Evolutionary conservation across 345 rosid genomes (phyloP), one percentile per base, ranked within the genome.

Genomic region (Brassica carinata): DNA sequence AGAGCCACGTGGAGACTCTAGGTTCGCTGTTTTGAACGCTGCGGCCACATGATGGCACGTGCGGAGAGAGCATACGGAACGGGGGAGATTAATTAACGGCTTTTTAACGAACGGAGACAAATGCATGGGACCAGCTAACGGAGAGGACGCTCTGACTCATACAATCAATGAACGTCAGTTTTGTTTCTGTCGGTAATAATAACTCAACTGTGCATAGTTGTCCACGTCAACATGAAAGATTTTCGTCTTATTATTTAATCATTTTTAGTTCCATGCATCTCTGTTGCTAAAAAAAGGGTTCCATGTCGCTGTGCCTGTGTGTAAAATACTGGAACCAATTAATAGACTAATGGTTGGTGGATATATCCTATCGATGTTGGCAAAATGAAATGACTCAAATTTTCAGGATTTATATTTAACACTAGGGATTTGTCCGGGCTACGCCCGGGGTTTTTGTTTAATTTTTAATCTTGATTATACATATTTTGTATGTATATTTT

Each of bases 31-130:
- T 73, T 3, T 1, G 55, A 65, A 55, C 57, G 30, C 30, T 27
- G 30, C 0, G 14, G 34, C 72, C 78, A 75, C 64, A 51, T 31
- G 78, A 31, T 36, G 64, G 34, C 71, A 51, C 78, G 78, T 74
- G 78, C 23, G 5, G 71, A 34, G 13, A 18, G 48, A 5, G 40
- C 51, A 48, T 8, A 74, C 78, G 78, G 77, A 26, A 8, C 45
- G 29, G 14, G 63, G 62, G 3, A 0, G 64, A 27, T 71, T 7
- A 53, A 53, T 36, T 15, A 38, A 76, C 31, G 64, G 64, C 30
- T 18, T 34, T 34, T 57, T 23, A 59, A 23, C 64, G 9, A 59
- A 59, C 73, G 30, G 79, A 57, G 73, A 5, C 38, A 34, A 34
- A 34, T 2, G 38, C 38, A 34, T 34, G 38, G 17, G 71, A 64